Base-by-base conservation (phyloP, 1,284 basidiomycete species). In the Papiliotrema fonsecae region DNA sequence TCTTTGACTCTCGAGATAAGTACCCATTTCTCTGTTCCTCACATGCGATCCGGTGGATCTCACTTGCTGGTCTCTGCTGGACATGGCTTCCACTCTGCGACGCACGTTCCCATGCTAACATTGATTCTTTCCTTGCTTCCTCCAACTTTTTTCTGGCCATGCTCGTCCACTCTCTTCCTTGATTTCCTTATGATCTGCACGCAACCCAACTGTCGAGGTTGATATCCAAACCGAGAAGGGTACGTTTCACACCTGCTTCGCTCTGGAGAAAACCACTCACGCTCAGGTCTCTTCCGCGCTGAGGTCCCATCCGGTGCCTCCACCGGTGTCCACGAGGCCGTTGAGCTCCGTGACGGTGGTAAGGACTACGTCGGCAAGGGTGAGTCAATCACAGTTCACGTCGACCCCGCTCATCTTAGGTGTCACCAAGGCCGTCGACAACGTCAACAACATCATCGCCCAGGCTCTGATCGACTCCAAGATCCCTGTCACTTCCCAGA, bases 231-330 rank as follows among this genome's bases (percentile, higher is more conserved):
- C 92, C 58, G 83, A 72, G 39, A 90, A 90, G 79, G 87, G 88
- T 86, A 67, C 65, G 75, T 68, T 25, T 24, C 18, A 32, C 19
- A 11, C n/a, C n/a, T n/a, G n/a, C n/a, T n/a, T n/a, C n/a, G n/a
- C n/a, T n/a, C n/a, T n/a, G n/a, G n/a, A n/a, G n/a, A n/a, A 32
- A 21, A 19, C 38, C 16, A 16, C 28, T 41, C n/a, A 36, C 25
- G 7, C 31, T 16, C 57, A 94, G 93, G 94, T 59, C 85, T 85
- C 64, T 98, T 87, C 87, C 87, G 90, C 60, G 89, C 91, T 57
- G 83, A 90, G 59, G 96, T 98, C 40, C 96, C 96, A 50, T 97
- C 93, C 51, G 96, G 96, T 75, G 96, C 96, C 44, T 98, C 94
- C 54, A 98, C 94, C 51, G 96, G 96, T 80, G 79, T 91, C 63